Conservation (phyloP, 768 basidiomycete genomes). For the Tulasnella sp. region DNA sequence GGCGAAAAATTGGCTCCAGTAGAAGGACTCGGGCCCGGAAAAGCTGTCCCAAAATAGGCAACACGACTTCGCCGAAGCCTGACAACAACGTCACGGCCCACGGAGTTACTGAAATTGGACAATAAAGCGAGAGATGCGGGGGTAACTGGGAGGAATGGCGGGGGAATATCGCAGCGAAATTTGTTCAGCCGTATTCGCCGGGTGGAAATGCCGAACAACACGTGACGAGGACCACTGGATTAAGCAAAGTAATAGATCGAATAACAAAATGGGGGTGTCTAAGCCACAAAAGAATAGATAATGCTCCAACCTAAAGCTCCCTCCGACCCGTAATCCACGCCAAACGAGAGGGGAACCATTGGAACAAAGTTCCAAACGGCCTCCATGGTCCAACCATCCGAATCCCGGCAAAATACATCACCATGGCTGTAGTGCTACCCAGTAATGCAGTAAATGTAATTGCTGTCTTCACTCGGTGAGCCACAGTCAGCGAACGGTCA, state of each 20-base stretch:
- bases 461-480: slow-evolving; percentile 62
- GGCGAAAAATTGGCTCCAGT: not conserved
- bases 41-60: not conserved
- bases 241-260: not conserved
- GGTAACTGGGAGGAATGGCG: not conserved
- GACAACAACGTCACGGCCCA: not conserved
- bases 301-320: slow-evolving; percentile 31
- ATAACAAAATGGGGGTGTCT: not conserved
- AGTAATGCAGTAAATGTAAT: slow-evolving; percentile 63
- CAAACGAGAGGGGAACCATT: slow-evolving; percentile 55
- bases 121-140: not conserved
- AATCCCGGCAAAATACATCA: slow-evolving; percentile 64
- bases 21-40: not conserved
- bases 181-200: not conserved
- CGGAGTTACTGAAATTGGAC: not conserved
- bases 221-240: not conserved
- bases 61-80: not conserved
- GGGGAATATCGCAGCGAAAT: not conserved
- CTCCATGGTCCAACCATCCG: slow-evolving; percentile 32
- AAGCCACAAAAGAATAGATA: not conserved
- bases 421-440: slow-evolving; percentile 49
- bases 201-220: not conserved
- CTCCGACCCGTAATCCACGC: slow-evolving; percentile 56
- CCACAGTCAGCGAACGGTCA: slow-evolving; percentile 65
- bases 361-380: slow-evolving; percentile 42